Evolutionary conservation across 2,329 filamentous ascomycete species (phyloP).

Genomic region (Pseudophaeomoniella oleicola): DNA sequence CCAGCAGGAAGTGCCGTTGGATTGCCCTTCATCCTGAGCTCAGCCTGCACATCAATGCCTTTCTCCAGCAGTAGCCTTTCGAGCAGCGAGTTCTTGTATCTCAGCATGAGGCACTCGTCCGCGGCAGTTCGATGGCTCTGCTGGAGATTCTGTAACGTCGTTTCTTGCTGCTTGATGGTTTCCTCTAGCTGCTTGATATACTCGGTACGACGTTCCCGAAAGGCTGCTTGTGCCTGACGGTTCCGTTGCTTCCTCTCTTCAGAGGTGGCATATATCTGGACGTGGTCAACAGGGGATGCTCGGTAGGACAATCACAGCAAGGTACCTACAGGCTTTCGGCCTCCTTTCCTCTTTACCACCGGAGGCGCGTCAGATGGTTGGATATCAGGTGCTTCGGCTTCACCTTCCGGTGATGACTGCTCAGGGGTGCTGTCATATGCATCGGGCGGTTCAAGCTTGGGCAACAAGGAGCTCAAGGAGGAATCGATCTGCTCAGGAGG

Average conservation of each 20-base stretch:
- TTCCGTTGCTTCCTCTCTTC: slow-evolving; percentile 98
- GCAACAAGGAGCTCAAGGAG: slow-evolving; percentile 23
- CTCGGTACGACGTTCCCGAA: slow-evolving; percentile 89
- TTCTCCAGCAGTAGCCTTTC: slow-evolving; percentile 94
- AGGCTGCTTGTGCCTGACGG: slow-evolving; percentile 90
- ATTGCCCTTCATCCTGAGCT: slow-evolving; percentile 83
- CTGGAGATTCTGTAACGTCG: slow-evolving; percentile 81
- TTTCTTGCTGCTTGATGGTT: slow-evolving; percentile 93
- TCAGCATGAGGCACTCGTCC: slow-evolving; percentile 93
- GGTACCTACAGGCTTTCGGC: slow-evolving; percentile 76
- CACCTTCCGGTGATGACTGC: slow-evolving; percentile 29
- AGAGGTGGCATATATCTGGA: slow-evolving; percentile 91
- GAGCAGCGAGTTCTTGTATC: slow-evolving; percentile 94
- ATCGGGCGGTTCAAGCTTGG: slow-evolving; percentile 25
- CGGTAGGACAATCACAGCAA: slow-evolving; percentile 9
- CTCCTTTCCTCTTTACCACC: slow-evolving; percentile 84
- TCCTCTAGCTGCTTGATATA: slow-evolving; percentile 99
- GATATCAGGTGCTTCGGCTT: slow-evolving; percentile 5
- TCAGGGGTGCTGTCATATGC: slow-evolving; percentile 28
- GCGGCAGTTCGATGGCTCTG: slow-evolving; percentile 87
- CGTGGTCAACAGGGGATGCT: slow-evolving; percentile 1
- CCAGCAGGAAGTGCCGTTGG: slow-evolving; percentile 57
- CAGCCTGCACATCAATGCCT: slow-evolving; percentile 93
- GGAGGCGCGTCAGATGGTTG: slow-evolving; percentile 25
- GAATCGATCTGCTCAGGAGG: slow-evolving; percentile 24